Evolutionary conservation across 768 basidiomycete species (phyloP).

Genomic region (Boletales sp.): DNA sequence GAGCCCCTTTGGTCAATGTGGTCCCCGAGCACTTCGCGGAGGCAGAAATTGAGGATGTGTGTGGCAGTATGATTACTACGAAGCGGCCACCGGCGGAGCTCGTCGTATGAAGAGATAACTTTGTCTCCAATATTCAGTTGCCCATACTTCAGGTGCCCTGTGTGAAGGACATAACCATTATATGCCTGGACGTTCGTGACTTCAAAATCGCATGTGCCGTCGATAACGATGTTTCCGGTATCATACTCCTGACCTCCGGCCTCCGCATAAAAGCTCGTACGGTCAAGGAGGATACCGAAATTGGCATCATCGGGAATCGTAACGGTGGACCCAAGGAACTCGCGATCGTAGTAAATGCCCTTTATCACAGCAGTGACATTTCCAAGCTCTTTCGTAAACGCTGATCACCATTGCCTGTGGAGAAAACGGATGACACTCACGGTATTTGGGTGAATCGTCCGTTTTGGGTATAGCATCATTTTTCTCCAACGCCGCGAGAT

Average conservation of each 20-base stretch:
- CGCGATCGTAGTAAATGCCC: conserved; percentile 79
- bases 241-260: conserved; percentile 97
- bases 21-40: conserved; percentile 93
- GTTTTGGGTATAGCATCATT: conserved; percentile 81
- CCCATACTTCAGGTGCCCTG: conserved; percentile 88
- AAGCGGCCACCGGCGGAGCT: conserved; percentile 93
- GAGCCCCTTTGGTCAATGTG: conserved; percentile 99
- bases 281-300: conserved; percentile 88
- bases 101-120: conserved; percentile 90
- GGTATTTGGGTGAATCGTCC: conserved; percentile 87
- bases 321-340: conserved; percentile 66
- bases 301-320: conserved; percentile 58
- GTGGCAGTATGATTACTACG: conserved; percentile 99
- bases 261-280: conserved; percentile 96
- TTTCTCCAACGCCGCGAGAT: conserved; percentile 82
- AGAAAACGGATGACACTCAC: conserved; percentile 42
- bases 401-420: not conserved
- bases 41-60: conserved; percentile 92
- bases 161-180: conserved; percentile 94
- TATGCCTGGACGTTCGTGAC: conserved; percentile 92
- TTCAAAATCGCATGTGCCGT: conserved; percentile 87
- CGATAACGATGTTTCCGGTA: conserved; percentile 91
- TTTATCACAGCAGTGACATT: conserved; percentile 74
- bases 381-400: conserved; percentile 55
- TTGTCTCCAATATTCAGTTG: conserved; percentile 71